Evolutionary conservation across 2,329 filamentous ascomycete genomes (phyloP).

Genomic region (Berkeleyomyces rouxiae): DNA sequence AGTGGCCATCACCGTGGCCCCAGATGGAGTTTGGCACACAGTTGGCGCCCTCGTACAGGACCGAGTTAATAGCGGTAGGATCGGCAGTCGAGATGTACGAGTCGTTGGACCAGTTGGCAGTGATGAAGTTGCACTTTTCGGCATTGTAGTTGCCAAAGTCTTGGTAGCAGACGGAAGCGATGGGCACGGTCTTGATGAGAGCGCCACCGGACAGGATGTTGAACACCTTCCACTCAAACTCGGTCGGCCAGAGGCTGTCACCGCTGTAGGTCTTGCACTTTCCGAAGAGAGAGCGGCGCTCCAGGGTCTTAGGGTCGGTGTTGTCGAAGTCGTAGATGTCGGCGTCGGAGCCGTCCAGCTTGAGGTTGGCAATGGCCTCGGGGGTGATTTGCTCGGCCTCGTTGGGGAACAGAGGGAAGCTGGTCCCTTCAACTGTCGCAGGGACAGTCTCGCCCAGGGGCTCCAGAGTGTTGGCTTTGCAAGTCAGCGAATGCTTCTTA

Average conservation of each 20-base stretch:
- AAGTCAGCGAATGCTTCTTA: slow-evolving; percentile 6
- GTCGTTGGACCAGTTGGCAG: slow-evolving; percentile 15
- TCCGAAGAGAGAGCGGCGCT: neutral
- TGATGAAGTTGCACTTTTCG: slow-evolving; percentile 19
- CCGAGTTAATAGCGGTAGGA: slow-evolving; percentile 17
- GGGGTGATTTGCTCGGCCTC: slow-evolving; percentile 9
- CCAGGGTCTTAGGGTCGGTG: neutral
- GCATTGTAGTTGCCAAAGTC: slow-evolving; percentile 16
- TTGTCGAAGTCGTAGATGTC: slow-evolving; percentile 8
- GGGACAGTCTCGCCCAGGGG: slow-evolving; percentile 7
- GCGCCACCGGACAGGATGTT: slow-evolving; percentile 19
- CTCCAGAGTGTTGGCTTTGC: slow-evolving; percentile 5
- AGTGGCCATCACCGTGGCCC: slow-evolving; percentile 19
- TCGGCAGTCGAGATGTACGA: slow-evolving; percentile 12
- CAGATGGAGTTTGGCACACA: slow-evolving; percentile 10
- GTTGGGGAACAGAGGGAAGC: slow-evolving; percentile 1
- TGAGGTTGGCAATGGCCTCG: neutral
- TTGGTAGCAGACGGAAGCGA: slow-evolving; percentile 20
- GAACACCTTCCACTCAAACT: slow-evolving; percentile 18
- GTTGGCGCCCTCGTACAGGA: slow-evolving; percentile 14
- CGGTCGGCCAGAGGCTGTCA: slow-evolving; percentile 19
- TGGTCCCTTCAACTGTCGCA: neutral
- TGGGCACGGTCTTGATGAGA: slow-evolving; percentile 21
- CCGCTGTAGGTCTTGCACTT: slow-evolving; percentile 21
- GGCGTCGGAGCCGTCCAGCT: slow-evolving; percentile 2